Percentiles rank a stretch among this genome's conserved stretches.
These are phyloP conservation scores for Salix udensis DNA, from an alignment of 345 rosid genomes.

Conservation along the genomic window DNA sequence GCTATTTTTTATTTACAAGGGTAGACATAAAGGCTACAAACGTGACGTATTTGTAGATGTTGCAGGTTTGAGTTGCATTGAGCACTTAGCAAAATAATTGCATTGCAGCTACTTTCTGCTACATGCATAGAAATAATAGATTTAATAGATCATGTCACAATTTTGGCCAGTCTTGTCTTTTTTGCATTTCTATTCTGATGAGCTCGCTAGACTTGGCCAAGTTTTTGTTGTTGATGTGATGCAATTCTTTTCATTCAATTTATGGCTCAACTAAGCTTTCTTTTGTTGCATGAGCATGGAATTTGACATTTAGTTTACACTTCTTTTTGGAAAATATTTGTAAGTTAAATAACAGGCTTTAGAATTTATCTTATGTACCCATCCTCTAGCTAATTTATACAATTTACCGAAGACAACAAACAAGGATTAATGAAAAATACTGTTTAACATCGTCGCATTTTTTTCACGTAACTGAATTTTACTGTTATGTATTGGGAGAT, in stretches of 20 bases:
- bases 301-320: background rate
- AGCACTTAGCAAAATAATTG: background rate
- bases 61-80: slow-evolving; percentile 52
- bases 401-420: background rate
- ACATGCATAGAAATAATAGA: background rate
- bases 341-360: background rate
- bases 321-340: background rate
- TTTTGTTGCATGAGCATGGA: background rate
- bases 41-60: slow-evolving; percentile 90
- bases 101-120: background rate
- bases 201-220: background rate
- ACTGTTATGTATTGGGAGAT: background rate
- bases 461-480: background rate
- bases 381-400: background rate
- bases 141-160: background rate
- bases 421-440: background rate
- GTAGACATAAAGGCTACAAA: slow-evolving; percentile 57
- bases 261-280: background rate
- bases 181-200: background rate
- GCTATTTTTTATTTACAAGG: slow-evolving; percentile 52
- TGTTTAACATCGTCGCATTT: background rate
- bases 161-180: background rate
- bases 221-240: background rate
- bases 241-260: background rate
- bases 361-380: background rate